Base-by-base conservation (phyloP, 192 early-diverging fungal genomes). In the Rhizophagus clarus region DNA sequence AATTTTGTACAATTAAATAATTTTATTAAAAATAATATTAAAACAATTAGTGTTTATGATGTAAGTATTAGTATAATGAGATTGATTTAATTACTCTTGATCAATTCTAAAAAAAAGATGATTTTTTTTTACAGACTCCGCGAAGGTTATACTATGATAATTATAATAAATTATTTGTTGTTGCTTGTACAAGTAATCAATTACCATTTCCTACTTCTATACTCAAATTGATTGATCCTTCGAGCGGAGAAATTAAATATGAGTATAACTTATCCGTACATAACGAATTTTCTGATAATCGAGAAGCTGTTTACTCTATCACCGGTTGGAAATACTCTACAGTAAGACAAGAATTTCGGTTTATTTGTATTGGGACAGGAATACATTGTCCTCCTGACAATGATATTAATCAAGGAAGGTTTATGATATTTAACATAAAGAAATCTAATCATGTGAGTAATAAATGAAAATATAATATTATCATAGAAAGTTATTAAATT, bases 1-100 rank as follows among this genome's bases (percentile, higher is more conserved):
- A 61, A 74, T 74, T 74, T 74, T n/a, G 49, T 74, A 8, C 45
- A 74, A 74, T 61, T 74, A 24, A 61, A 61, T 61, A 60, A 37
- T 61, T 37, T 51, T 20, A 74, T 31, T 28, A 74, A 74, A 40
- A 60, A 51, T n/a, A 61, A 74, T 37, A 61, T 74, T 15, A 29
- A 42, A 37, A 74, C 47, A 1, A 74, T 74, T 28, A 9, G 8
- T 29, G 20, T 74, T 6, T 6, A 22, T 29, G 73, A 74, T 56
- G 73, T 74, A 60, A 10, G 73, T 74, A n/a, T 56, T 70, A 42
- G 11, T 17, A 26, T 61, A 61, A 31, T 32, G 6, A 12, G 0
- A 29, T 29, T 69, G 22, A 32, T 34, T 14, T 32, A 29, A 68
- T 68, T 15, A 22, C 5, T 74, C 20, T 74, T 74, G n/a, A 12